Evolutionary conservation across 768 basidiomycete genomes (phyloP).

Genomic region (Leucocoprinus leucothites): DNA sequence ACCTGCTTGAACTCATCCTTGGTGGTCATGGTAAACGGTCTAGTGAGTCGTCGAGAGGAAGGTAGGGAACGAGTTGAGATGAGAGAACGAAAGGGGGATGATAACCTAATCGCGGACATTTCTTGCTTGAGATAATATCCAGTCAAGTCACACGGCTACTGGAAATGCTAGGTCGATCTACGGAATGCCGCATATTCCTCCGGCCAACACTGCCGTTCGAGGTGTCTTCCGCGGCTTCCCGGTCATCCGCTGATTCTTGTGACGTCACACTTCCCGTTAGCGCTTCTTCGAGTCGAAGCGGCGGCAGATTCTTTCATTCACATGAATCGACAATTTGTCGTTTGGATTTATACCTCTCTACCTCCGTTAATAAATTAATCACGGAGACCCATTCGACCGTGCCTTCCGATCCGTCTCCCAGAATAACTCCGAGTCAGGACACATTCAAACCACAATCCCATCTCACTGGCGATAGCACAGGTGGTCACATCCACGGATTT

Average conservation of each 20-base stretch:
- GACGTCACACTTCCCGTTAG: conserved; percentile 4
- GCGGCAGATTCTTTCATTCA: not conserved
- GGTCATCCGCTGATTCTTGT: conserved; percentile 4
- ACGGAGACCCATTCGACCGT: not conserved
- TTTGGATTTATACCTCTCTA: not conserved
- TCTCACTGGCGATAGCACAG: too few species aligned
- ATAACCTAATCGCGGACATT: conserved; percentile 8
- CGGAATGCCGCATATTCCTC: conserved; percentile 4
- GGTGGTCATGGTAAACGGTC: conserved; percentile 7
- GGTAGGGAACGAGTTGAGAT: not conserved
- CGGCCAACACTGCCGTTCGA: not conserved
- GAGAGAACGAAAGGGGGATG: conserved; percentile 1
- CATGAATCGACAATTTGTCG: not conserved
- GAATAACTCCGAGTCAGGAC: not conserved
- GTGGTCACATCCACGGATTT: too few species aligned
- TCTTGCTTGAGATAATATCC: not conserved
- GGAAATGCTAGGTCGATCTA: not conserved
- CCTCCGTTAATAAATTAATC: not conserved
- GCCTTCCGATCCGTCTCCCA: not conserved
- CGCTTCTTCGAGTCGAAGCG: not conserved
- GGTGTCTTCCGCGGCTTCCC: conserved; percentile 6
- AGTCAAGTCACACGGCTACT: conserved; percentile 1
- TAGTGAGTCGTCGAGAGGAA: not conserved
- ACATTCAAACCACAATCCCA: too few species aligned
- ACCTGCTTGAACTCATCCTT: conserved; percentile 12